Conservation (phyloP, 805 yeast species). For the Saturnispora bothae region DNA sequence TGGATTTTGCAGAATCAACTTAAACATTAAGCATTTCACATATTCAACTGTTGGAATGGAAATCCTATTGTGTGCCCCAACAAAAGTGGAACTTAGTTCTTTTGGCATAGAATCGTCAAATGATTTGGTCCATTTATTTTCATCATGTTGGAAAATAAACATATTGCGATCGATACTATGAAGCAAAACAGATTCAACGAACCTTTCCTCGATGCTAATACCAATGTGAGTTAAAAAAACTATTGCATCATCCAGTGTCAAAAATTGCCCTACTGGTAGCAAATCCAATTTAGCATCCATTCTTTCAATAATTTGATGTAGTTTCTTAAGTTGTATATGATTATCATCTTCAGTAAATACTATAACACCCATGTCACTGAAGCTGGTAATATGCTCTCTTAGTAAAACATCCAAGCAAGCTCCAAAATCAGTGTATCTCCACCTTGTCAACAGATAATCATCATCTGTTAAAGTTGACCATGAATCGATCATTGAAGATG, state of each 20-base stretch:
- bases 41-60: slow-evolving; percentile 1
- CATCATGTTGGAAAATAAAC: no score
- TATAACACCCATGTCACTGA: no score
- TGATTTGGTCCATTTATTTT: no score
- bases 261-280: neutral
- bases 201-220: no score
- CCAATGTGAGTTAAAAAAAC: no score
- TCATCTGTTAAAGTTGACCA: slow-evolving; percentile 2
- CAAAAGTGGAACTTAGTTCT: no score
- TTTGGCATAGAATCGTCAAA: no score
- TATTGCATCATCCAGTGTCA: neutral
- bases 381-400: neutral
- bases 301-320: no score
- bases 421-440: slow-evolving; percentile 4
- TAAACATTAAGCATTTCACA: slow-evolving; percentile 3
- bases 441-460: neutral
- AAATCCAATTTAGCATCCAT: neutral
- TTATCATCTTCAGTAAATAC: no score
- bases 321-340: no score
- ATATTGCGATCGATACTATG: no score
- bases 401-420: neutral
- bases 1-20: neutral
- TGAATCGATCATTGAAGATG: neutral
- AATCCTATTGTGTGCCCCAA: neutral
- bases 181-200: no score